These are phyloP conservation scores for Xerocomellus intermedius DNA, from an alignment of 768 basidiomycete species.

Conservation along the genomic window DNA sequence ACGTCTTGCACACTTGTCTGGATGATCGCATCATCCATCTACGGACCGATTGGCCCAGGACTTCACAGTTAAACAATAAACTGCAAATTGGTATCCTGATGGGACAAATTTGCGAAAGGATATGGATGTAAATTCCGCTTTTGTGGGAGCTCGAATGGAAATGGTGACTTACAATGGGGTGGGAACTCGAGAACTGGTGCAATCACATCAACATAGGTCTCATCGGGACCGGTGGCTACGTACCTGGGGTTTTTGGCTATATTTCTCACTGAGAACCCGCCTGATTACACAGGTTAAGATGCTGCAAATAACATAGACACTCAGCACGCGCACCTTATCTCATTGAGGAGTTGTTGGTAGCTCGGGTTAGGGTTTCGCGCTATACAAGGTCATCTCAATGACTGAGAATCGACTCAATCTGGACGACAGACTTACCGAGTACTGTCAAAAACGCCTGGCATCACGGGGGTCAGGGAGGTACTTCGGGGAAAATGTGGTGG, in stretches of 20 bases:
- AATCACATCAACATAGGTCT: constrained; percentile 6
- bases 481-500: background rate
- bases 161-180: constrained; percentile 39
- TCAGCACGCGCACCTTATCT: constrained; percentile 38
- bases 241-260: constrained; percentile 58
- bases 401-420: background rate
- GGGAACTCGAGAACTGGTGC: constrained; percentile 40
- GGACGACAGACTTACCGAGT: constrained; percentile 39
- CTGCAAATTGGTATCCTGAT: constrained; percentile 30
- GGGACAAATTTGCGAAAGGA: background rate
- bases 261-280: constrained; percentile 43
- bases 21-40: background rate
- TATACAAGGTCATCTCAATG: constrained; percentile 17
- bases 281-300: constrained; percentile 21
- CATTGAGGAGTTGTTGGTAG: constrained; percentile 48
- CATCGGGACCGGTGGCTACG: background rate
- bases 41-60: no score
- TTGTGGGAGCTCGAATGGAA: background rate
- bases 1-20: background rate
- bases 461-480: background rate
- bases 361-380: constrained; percentile 48
- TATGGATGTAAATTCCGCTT: background rate
- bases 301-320: background rate
- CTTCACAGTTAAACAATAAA: constrained; percentile 26
- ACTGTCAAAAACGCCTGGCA: constrained; percentile 55